Percentiles rank a stretch among this genome's conserved stretches.
Conservation (phyloP, 2,329 filamentous ascomycete species). For the Xylariaceae sp. region DNA sequence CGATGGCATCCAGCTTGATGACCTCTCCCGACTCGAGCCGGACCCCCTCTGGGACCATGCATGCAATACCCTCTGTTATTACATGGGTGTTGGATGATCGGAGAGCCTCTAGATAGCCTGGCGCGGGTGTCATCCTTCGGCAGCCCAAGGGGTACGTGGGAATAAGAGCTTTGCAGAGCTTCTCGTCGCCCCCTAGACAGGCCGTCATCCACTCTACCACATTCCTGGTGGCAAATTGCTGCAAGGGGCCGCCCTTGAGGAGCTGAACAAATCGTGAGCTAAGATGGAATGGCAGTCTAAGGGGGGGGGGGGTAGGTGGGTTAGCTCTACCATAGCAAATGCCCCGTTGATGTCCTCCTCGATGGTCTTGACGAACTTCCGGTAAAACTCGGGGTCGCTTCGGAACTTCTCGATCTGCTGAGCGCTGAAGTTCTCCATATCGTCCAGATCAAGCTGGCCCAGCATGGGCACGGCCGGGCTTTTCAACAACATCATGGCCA, state of each 20-base stretch:
- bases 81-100: slow-evolving; percentile 44
- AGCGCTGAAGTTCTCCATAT: slow-evolving; percentile 37
- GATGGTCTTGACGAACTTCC: slow-evolving; percentile 41
- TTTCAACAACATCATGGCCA: slow-evolving; percentile 35
- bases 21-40: slow-evolving; percentile 42
- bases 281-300: background rate
- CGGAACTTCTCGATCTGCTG: slow-evolving; percentile 44
- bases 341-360: slow-evolving; percentile 40
- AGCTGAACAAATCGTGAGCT: slow-evolving; percentile 26
- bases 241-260: slow-evolving; percentile 36
- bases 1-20: slow-evolving; percentile 48
- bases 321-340: slow-evolving; percentile 36
- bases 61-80: slow-evolving; percentile 39
- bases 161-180: slow-evolving; percentile 46
- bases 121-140: slow-evolving; percentile 45
- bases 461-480: slow-evolving; percentile 34
- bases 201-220: slow-evolving; percentile 43
- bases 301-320: background rate
- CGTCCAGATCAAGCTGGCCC: slow-evolving; percentile 36
- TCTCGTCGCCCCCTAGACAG: slow-evolving; percentile 42
- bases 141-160: slow-evolving; percentile 45
- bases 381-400: slow-evolving; percentile 41
- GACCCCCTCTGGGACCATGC: slow-evolving; percentile 44
- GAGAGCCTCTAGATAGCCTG: slow-evolving; percentile 44
- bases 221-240: slow-evolving; percentile 37